Percentiles rank a stretch among this genome's conserved stretches.
Conservation (phyloP, 306 rosid species). For the Quillaja saponaria region DNA sequence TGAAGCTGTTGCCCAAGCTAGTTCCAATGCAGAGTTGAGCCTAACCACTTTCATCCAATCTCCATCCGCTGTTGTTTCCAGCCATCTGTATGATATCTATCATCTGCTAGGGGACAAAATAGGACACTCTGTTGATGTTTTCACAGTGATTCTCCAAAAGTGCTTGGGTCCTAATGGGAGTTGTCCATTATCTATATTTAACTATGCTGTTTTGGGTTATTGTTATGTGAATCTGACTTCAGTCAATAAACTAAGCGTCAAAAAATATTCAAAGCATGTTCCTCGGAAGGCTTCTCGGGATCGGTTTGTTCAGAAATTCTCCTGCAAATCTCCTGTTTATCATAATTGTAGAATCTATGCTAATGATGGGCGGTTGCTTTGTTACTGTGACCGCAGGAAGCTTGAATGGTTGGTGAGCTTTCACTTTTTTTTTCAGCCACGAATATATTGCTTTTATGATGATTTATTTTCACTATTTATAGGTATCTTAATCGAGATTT, state of each 20-base stretch:
- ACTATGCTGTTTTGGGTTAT: conserved; percentile 67
- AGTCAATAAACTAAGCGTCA: conserved; percentile 46
- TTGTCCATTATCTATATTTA: conserved; percentile 74
- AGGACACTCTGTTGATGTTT: conserved; percentile 49
- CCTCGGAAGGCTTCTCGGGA: conserved; percentile 75
- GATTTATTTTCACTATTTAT: conserved; percentile 33
- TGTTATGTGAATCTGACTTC: conserved; percentile 50
- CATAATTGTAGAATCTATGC: conserved; percentile 95
- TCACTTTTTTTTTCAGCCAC: conserved; percentile 17
- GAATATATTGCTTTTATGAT: conserved; percentile 22
- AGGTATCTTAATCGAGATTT: conserved; percentile 84
- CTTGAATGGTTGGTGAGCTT: conserved; percentile 80
- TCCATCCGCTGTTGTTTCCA: conserved; percentile 75
- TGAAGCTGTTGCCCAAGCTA: conserved; percentile 55
- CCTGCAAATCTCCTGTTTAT: conserved; percentile 95
- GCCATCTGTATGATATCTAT: conserved; percentile 66
- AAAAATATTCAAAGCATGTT: conserved; percentile 49
- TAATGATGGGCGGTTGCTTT: conserved; percentile 89
- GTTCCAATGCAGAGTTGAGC: conserved; percentile 54
- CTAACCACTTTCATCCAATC: conserved; percentile 44
- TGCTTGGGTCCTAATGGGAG: conserved; percentile 81
- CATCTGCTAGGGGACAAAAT: conserved; percentile 55
- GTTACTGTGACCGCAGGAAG: conserved; percentile 92
- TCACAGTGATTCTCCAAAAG: conserved; percentile 64
- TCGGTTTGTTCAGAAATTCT: conserved; percentile 83